Evolutionary conservation across 345 rosid species (phyloP), one percentile per base, ranked within the genome.

Genomic region (Aethionema arabicum): DNA sequence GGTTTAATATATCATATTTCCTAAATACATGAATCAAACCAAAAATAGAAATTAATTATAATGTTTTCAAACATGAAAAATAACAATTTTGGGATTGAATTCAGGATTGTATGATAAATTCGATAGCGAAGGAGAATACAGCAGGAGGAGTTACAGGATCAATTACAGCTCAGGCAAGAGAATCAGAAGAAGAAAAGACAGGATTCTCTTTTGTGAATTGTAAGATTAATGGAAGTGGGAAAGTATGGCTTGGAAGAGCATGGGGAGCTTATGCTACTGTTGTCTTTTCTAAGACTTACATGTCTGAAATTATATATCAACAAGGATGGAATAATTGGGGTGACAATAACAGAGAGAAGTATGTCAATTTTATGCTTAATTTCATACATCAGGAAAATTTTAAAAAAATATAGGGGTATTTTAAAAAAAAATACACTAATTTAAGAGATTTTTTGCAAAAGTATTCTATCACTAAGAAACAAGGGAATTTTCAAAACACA

Each of bases 291-390:
- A 81, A 73, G 38, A 80, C 85, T 2, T 80, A 79, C 69, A 83
- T 90, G 90, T 67, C 95, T 3, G 69, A 52, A 59, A 77, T 75
- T 35, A 74, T 87, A 9, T 72, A 80, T 30, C 75, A 80, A 2
- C 82, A 74, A 10, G 92, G 95, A 29, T 90, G 95, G 95, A 79
- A 82, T 69, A 87, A 90, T 33, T 90, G 87, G 90, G 66, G 65
- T 1, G 83, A 86, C 31, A 73, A 82, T 7, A 63, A 79, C 3
- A 73, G 80, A 79, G 85, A 90, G 56, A 80, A 79, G 95, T 84
- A 71, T 52, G 80, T 78, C 2, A 13, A 39, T 42, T 21, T 21
- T 21, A 21, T 21, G 27, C 27, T 21, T 21, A 21, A 21, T 21
- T 21, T 21, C 27, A 21, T 21, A 2, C 27, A 21, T 21, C 27